These are phyloP conservation scores for Phytopythium cucurbitacearum DNA, from an alignment of 352 stramenopile genomes.

Conservation along the genomic window DNA sequence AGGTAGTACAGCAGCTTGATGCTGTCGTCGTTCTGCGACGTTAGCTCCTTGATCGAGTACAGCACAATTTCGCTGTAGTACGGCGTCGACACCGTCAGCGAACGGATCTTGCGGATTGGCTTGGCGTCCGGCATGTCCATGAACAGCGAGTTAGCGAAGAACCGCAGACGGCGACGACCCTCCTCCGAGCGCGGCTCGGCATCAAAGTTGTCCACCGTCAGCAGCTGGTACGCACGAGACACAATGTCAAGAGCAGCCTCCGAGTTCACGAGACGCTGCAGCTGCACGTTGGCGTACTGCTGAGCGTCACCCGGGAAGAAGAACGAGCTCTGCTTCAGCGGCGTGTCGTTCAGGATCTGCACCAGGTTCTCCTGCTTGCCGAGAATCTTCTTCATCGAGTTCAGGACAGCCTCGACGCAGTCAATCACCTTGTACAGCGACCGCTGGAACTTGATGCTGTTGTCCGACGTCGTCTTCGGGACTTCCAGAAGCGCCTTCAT, in stretches of 20 bases:
- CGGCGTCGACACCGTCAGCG: conserved; percentile 77
- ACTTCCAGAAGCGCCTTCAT: conserved; percentile 87
- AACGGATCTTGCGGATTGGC: conserved; percentile 82
- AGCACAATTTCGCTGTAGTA: conserved; percentile 90
- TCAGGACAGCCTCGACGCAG: conserved; percentile 72
- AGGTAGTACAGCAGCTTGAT: conserved; percentile 97
- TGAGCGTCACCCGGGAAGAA: conserved; percentile 85
- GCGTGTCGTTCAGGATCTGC: conserved; percentile 82
- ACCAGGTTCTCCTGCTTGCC: conserved; percentile 83
- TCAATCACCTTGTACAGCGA: conserved; percentile 84
- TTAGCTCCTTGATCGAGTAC: conserved; percentile 88
- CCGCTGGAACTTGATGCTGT: conserved; percentile 86
- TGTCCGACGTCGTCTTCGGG: conserved; percentile 63
- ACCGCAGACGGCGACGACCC: conserved; percentile 77
- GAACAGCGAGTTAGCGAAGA: conserved; percentile 88
- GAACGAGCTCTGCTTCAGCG: conserved; percentile 84
- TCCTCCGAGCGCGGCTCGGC: conserved; percentile 84
- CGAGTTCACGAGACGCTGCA: conserved; percentile 77
- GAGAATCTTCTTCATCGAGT: conserved; percentile 82
- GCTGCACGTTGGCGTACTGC: conserved; percentile 75
- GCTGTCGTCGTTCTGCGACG: conserved; percentile 83
- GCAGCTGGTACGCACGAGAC: conserved; percentile 77
- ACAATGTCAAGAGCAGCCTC: conserved; percentile 83
- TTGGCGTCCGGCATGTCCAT: conserved; percentile 90
- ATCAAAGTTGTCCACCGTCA: conserved; percentile 88